phyloP scores from a whole-genome alignment of 2,329 filamentous ascomycete species.

The Penicillium sp. region DNA sequence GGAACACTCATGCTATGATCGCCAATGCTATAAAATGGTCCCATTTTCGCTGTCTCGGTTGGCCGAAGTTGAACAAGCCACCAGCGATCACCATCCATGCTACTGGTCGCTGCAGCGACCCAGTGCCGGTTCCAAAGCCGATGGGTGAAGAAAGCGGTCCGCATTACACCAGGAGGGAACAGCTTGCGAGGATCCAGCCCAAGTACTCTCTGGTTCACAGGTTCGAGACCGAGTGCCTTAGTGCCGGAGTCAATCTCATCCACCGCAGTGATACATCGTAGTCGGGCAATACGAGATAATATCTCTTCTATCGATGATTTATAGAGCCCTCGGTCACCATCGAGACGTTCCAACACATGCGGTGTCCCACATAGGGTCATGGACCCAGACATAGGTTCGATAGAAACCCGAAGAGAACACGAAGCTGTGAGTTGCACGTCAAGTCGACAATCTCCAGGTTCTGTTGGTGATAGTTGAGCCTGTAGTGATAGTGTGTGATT shows the following conservation, averaged over 20 bases:
- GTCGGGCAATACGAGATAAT: conserved; percentile 35
- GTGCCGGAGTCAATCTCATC: conserved; percentile 40
- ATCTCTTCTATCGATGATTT: conserved; percentile 45
- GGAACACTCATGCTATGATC: conserved; percentile 18
- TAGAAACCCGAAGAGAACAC: conserved; percentile 58
- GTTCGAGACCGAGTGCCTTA: conserved; percentile 39
- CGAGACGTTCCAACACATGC: conserved; percentile 54
- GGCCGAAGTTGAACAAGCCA: conserved; percentile 58
- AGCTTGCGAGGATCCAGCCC: conserved; percentile 54
- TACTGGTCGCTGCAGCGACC: conserved; percentile 68
- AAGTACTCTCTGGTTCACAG: conserved; percentile 34
- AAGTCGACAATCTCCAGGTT: conserved; percentile 66
- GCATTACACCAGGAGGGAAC: conserved; percentile 62
- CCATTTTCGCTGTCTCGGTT: conserved; percentile 12
- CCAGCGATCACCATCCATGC: conserved; percentile 73
- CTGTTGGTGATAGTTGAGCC: conserved; percentile 56
- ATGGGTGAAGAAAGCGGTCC: conserved; percentile 60
- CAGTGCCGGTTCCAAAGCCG: conserved; percentile 61
- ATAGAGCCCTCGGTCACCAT: conserved; percentile 62
- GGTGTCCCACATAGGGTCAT: conserved; percentile 68
- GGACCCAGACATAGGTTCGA: conserved; percentile 76
- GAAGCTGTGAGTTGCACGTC: conserved; percentile 66
- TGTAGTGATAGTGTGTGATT: conserved; percentile 58
- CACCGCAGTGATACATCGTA: conserved; percentile 40
- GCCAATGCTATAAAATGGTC: conserved; percentile 6